Evolutionary conservation across 1,139 yeast genomes (phyloP).

Genomic region (Kodamaea ohmeri): DNA sequence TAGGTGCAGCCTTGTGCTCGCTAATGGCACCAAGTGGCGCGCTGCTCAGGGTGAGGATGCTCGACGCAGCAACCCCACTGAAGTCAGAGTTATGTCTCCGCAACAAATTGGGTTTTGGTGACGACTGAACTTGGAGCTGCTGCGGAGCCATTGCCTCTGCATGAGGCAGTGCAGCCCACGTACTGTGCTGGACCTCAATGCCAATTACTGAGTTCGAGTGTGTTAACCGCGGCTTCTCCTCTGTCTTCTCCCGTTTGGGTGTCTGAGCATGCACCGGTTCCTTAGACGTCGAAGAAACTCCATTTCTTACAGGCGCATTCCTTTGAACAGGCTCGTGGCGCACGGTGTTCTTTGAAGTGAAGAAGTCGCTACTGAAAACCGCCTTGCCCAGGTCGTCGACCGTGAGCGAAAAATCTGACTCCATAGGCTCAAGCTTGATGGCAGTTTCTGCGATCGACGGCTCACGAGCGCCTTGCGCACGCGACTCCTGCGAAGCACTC

Average conservation of each 20-base stretch:
- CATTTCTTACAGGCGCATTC: too few relatives aligned
- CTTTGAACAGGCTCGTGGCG: too few relatives aligned
- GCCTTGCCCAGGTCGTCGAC: constrained; percentile 50
- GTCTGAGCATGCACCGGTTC: constrained; percentile 1
- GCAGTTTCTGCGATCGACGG: constrained; percentile 3
- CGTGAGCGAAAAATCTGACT: constrained; percentile 33
- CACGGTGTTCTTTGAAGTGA: constrained; percentile 1
- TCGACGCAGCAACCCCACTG: constrained; percentile 20
- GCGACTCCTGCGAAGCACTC: constrained; percentile 4
- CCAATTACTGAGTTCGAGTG: constrained; percentile 35
- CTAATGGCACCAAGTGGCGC: constrained; percentile 16
- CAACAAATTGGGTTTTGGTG: constrained; percentile 15
- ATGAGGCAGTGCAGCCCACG: neutral
- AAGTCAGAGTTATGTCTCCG: constrained; percentile 35
- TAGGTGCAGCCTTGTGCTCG: constrained; percentile 15
- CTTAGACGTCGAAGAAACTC: neutral
- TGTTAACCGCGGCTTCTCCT: constrained; percentile 22
- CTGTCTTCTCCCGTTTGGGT: constrained; percentile 3
- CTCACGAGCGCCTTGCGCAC: constrained; percentile 1
- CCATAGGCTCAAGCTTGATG: constrained; percentile 1
- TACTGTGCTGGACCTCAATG: constrained; percentile 22
- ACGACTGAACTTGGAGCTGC: neutral
- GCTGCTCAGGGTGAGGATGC: constrained; percentile 12
- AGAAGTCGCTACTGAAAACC: constrained; percentile 31
- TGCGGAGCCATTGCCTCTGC: neutral